Percentiles rank a stretch among this genome's conserved stretches.
These are phyloP conservation scores for Pestalotiopsis sp. DNA, from an alignment of 2,329 filamentous ascomycete species.

Conservation along the genomic window DNA sequence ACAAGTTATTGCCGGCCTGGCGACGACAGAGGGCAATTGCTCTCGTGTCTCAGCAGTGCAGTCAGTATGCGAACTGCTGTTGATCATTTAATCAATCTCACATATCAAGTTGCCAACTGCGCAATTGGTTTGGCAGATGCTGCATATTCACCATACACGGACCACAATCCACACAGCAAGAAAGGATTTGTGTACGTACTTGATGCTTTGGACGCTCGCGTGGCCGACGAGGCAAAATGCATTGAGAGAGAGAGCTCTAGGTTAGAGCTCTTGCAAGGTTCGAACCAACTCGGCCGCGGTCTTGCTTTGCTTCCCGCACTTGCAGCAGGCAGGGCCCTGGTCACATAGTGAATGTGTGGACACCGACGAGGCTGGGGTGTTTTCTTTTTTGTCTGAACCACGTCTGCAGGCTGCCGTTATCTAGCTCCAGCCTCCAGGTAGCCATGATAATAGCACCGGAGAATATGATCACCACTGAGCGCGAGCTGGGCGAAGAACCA, in stretches of 20 bases:
- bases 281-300: conserved; percentile 4
- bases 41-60: background rate
- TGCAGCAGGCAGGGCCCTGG: conserved; percentile 7
- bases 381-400: background rate
- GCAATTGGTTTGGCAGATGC: too few species aligned
- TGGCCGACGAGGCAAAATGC: background rate
- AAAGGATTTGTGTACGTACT: background rate
- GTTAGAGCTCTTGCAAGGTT: background rate
- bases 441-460: too few species aligned
- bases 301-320: conserved; percentile 6
- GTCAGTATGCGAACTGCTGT: background rate
- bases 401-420: too few species aligned
- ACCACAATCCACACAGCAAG: background rate
- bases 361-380: background rate
- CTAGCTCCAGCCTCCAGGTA: too few species aligned
- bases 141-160: too few species aligned
- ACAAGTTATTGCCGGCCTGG: background rate
- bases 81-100: background rate
- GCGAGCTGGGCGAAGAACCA: background rate
- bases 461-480: too few species aligned
- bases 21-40: background rate
- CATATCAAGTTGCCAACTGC: too few species aligned
- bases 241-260: background rate
- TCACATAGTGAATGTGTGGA: background rate
- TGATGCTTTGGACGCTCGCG: background rate